phyloP scores from a whole-genome alignment of 225 moss, liverwort and hornwort genomes.

The Physcomitrellopsis africana region DNA sequence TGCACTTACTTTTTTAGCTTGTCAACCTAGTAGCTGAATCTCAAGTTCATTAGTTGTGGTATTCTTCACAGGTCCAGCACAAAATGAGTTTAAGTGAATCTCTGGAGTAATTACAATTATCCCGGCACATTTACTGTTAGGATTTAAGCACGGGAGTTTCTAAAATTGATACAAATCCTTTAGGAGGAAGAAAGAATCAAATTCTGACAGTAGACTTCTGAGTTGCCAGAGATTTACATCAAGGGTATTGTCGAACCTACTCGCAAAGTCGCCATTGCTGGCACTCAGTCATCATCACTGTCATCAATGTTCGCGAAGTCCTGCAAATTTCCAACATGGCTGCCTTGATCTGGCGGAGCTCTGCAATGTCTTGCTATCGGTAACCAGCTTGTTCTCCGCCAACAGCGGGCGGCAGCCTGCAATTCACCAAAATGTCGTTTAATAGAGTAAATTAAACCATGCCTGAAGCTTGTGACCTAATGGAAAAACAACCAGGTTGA shows the following conservation, averaged over 20 bases:
- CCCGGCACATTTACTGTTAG: no score
- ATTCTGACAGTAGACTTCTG: background rate
- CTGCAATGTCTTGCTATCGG: constrained; percentile 45
- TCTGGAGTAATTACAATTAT: no score
- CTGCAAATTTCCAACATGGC: constrained; percentile 52
- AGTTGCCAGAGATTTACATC: background rate
- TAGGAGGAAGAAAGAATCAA: no score
- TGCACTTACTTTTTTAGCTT: no score
- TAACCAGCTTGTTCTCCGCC: constrained; percentile 39
- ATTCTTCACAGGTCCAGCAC: no score
- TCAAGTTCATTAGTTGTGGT: no score
- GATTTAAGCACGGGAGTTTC: no score
- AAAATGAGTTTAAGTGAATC: no score
- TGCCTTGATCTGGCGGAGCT: constrained; percentile 48
- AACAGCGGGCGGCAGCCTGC: constrained; percentile 37
- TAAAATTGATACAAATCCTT: no score
- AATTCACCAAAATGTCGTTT: background rate
- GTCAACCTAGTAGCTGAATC: no score
- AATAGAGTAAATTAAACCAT: background rate
- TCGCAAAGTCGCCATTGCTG: background rate
- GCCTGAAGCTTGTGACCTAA: background rate
- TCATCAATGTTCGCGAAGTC: constrained; percentile 39
- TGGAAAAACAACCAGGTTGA: background rate
- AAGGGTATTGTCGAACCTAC: background rate
- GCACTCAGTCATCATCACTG: constrained; percentile 50